Percentiles rank a stretch among this genome's conserved stretches.
Evolutionary conservation across 768 basidiomycete genomes (phyloP).

Genomic region (Cystoderma amianthinum): DNA sequence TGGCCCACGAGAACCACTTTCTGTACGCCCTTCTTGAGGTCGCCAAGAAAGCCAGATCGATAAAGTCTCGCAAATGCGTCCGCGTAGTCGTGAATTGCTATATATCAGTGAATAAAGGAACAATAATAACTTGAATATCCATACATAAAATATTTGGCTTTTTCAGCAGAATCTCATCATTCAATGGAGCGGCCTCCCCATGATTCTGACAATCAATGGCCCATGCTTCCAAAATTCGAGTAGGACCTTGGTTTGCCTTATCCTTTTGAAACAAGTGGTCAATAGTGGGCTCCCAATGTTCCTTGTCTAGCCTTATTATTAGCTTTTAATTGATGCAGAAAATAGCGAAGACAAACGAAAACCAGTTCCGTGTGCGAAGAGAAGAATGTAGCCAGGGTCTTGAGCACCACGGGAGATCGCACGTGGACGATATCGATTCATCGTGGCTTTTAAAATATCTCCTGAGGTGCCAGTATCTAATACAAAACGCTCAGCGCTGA

Average conservation of each 20-base stretch:
- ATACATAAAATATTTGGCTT: conserved; percentile 11
- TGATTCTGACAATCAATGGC: conserved; percentile 21
- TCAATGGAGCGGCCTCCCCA: conserved; percentile 20
- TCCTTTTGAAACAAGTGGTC: conserved; percentile 12
- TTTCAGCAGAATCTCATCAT: conserved; percentile 12
- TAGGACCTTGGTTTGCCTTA: neutral
- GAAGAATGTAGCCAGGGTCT: neutral
- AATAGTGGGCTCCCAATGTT: conserved; percentile 21
- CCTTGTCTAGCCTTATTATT: conserved; percentile 15
- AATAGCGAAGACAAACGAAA: neutral
- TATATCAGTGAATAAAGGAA: neutral
- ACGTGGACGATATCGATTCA: neutral
- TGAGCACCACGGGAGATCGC: neutral
- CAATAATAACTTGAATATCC: neutral
- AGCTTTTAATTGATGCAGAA: neutral
- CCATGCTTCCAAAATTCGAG: conserved; percentile 18
- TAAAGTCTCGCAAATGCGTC: neutral
- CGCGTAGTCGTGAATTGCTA: conserved; percentile 12
- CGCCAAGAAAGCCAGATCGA: neutral
- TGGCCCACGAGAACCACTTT: conserved; percentile 11
- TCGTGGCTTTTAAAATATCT: neutral
- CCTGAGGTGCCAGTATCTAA: neutral
- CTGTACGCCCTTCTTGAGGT: neutral
- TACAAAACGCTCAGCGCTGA: neutral
- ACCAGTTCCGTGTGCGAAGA: neutral